Evolutionary conservation across 2,329 filamentous ascomycete genomes (phyloP), one percentile per base, ranked within the genome.

Genomic region (Drechmeria coniospora): DNA sequence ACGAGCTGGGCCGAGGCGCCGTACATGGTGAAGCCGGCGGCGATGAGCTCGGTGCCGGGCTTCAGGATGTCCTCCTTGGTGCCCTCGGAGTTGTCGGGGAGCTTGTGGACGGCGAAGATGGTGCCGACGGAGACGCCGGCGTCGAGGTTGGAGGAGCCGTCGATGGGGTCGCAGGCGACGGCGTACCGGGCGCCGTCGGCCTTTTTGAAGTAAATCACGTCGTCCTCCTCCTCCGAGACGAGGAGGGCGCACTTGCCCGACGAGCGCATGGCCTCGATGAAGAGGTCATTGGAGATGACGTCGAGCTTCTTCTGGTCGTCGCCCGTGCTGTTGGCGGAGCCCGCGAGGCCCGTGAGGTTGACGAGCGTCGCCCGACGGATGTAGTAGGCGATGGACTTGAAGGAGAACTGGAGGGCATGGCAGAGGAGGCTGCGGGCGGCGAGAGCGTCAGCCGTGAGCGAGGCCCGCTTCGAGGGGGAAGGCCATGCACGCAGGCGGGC

Each of bases 261-360:
- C 29, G 82, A 87, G 42, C 73, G 74, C 90, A 98, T 95, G 37
- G 86, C 81, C 35, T 82, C 77, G 49, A 98, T 81, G 63, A 98
- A 98, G 45, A 98, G 68, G 53, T 98, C 90, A 54, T 98, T 95
- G 53, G 86, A 87, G 51, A 98, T 95, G 34, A 98, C 87, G 53
- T 98, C 90, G 36, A 98, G 81, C 64, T 98, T 98, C 74, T 98
- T 98, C 57, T 98, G 90, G 53, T 95, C 90, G 56, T 98, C 90
- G 39, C 90, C 90, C 3, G 90, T 95, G 29, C 68, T 82, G 61
- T 98, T 98, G 40, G 84, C 82, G 34, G 87, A 90, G 33, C 90
- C 90, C 36, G 90, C 90, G 26, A 98, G 74, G 35, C 90, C 90
- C 28, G 83, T 92, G 36, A 98, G 73, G 65, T 93, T 93, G 61